phyloP scores from a whole-genome alignment of 2,329 filamentous ascomycete genomes.

The Beauveria sp. region DNA sequence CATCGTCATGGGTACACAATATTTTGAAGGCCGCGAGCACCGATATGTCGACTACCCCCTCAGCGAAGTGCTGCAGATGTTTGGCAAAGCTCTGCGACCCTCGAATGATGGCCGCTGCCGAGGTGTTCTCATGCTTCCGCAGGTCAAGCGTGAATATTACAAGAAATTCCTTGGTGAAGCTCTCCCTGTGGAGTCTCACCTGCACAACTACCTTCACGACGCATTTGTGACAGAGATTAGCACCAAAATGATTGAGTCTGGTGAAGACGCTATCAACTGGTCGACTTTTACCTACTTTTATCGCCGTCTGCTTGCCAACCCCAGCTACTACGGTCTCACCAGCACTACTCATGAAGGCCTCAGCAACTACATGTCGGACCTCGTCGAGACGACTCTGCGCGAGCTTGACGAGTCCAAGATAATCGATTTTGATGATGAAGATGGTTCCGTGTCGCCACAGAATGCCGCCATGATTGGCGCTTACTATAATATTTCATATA shows the following conservation, averaged over 20 bases:
- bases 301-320: constrained; percentile 85
- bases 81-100: constrained; percentile 80
- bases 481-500: constrained; percentile 99
- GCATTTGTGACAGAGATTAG: constrained; percentile 96
- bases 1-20: constrained; percentile 95
- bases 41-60: constrained; percentile 95
- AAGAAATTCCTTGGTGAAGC: constrained; percentile 98
- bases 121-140: constrained; percentile 93
- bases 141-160: constrained; percentile 94
- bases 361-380: constrained; percentile 88
- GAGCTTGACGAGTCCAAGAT: constrained; percentile 91
- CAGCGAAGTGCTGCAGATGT: constrained; percentile 94
- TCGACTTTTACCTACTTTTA: constrained; percentile 99
- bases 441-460: constrained; percentile 79
- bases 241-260: constrained; percentile 90
- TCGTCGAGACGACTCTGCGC: constrained; percentile 87
- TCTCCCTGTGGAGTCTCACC: constrained; percentile 86
- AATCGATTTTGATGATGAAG: constrained; percentile 89
- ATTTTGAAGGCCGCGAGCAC: constrained; percentile 93
- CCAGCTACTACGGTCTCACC: constrained; percentile 87
- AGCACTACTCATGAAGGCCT: constrained; percentile 86
- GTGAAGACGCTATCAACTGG: constrained; percentile 97
- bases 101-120: constrained; percentile 72
- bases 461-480: constrained; percentile 97
- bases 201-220: constrained; percentile 87